Evolutionary conservation across 1,139 yeast genomes (phyloP).

Genomic region (Yamadazyma mexicana): DNA sequence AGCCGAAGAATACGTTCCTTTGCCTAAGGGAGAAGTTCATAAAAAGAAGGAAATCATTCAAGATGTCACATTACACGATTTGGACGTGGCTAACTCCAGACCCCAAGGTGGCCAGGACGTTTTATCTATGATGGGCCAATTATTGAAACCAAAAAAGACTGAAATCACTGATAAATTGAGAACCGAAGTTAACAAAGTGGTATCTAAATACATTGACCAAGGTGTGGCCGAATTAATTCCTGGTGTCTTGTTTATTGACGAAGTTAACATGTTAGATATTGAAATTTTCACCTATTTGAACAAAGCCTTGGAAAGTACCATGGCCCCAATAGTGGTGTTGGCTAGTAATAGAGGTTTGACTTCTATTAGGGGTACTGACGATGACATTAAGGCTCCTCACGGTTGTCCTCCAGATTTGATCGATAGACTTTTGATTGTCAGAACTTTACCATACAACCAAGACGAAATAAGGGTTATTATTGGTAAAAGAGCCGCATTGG

Average conservation of each 20-base stretch:
- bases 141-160: conserved; percentile 94
- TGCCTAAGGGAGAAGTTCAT: conserved; percentile 98
- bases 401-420: conserved; percentile 95
- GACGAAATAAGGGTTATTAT: conserved; percentile 84
- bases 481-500: conserved; percentile 76
- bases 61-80: conserved; percentile 93
- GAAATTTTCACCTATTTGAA: conserved; percentile 94
- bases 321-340: conserved; percentile 91
- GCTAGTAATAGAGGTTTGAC: conserved; percentile 96
- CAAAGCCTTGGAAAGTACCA: conserved; percentile 86
- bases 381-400: conserved; percentile 81
- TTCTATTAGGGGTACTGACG: conserved; percentile 88
- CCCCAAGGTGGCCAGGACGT: conserved; percentile 99
- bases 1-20: conserved; percentile 97
- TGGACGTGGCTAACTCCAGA: conserved; percentile 93
- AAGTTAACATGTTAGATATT: conserved; percentile 95
- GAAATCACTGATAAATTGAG: conserved; percentile 96
- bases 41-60: conserved; percentile 97
- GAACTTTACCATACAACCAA: conserved; percentile 81
- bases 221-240: conserved; percentile 98
- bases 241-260: conserved; percentile 96
- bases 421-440: conserved; percentile 86
- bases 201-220: conserved; percentile 93
- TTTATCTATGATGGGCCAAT: conserved; percentile 97
- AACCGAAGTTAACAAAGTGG: conserved; percentile 91